A percentile compares a stretch with the other conserved stretches of the same genome.
phyloP scores from a whole-genome alignment of 768 basidiomycete species.

The Boletus barrowsii region DNA sequence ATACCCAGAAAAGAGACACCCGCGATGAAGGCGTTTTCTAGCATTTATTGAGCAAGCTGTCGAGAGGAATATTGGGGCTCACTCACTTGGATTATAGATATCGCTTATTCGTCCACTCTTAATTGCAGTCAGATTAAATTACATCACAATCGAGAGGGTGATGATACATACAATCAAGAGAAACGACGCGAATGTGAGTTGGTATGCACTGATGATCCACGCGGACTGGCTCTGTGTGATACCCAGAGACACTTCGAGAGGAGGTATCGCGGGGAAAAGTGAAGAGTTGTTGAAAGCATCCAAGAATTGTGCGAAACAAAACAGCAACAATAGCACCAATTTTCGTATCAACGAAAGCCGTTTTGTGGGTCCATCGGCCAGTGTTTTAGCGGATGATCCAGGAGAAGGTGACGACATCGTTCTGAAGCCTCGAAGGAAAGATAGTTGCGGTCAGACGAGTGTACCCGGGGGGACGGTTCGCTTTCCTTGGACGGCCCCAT shows the following conservation, averaged over 20 bases:
- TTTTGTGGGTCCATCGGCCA: constrained; percentile 1
- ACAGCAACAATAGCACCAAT: constrained; percentile 31
- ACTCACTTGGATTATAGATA: constrained; percentile 32
- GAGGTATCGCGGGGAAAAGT: constrained; percentile 39
- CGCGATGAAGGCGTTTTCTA: constrained; percentile 41
- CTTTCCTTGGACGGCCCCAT: background rate
- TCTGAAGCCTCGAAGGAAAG: background rate
- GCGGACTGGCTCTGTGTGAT: constrained; percentile 11
- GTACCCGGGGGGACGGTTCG: background rate
- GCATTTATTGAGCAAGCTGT: constrained; percentile 30
- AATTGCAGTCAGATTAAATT: background rate
- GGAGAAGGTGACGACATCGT: constrained; percentile 7
- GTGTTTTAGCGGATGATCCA: background rate
- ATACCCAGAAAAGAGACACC: constrained; percentile 42
- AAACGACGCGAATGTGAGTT: constrained; percentile 47
- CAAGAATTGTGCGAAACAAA: constrained; percentile 43
- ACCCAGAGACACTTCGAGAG: constrained; percentile 20
- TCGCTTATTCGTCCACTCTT: constrained; percentile 28
- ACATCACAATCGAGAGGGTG: background rate
- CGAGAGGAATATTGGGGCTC: constrained; percentile 13
- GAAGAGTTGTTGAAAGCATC: constrained; percentile 45
- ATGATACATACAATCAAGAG: constrained; percentile 21
- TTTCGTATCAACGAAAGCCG: constrained; percentile 26
- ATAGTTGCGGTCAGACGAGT: background rate
- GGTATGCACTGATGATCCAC: constrained; percentile 44